These are phyloP conservation scores for Geranomyces michiganensis DNA, from an alignment of 192 early-diverging fungal species.

Conservation along the genomic window DNA sequence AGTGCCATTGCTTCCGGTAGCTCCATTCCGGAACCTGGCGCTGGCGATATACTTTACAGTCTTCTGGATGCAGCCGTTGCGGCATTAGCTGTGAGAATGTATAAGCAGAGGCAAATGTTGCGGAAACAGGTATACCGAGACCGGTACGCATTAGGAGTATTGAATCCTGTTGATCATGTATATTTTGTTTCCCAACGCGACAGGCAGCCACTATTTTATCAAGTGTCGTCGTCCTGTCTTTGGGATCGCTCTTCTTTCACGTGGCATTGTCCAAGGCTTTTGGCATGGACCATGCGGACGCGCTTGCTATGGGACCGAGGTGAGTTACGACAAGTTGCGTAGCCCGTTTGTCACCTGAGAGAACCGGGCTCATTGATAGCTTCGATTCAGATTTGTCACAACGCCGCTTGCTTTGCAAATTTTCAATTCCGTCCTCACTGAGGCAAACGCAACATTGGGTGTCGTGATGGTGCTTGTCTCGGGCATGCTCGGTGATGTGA, in stretches of 20 bases:
- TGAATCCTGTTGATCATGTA: background rate
- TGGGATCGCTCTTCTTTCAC: constrained; percentile 12
- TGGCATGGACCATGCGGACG: background rate
- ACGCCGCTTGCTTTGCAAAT: constrained; percentile 23
- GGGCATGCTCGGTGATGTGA: constrained; percentile 18
- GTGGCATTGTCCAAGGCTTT: background rate
- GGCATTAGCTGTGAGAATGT: constrained; percentile 17
- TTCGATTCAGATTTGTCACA: constrained; percentile 18
- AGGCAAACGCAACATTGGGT: constrained; percentile 17
- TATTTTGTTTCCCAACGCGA: background rate
- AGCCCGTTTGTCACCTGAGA: background rate
- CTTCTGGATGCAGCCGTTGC: constrained; percentile 20
- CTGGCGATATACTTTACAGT: constrained; percentile 27
- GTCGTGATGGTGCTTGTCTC: constrained; percentile 26
- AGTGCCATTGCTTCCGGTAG: background rate
- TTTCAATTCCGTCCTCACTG: constrained; percentile 10
- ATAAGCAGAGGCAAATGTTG: constrained; percentile 7
- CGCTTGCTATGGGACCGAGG: constrained; percentile 7
- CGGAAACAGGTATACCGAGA: background rate
- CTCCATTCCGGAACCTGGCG: constrained; percentile 19
- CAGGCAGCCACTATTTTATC: constrained; percentile 8
- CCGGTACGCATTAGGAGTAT: background rate
- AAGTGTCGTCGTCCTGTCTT: background rate
- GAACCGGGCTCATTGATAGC: background rate
- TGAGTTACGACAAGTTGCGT: background rate